A percentile compares a stretch with the other conserved stretches of the same genome.
These are phyloP conservation scores for Sarocladium strictum DNA, from an alignment of 2,329 filamentous ascomycete genomes.

Conservation along the genomic window DNA sequence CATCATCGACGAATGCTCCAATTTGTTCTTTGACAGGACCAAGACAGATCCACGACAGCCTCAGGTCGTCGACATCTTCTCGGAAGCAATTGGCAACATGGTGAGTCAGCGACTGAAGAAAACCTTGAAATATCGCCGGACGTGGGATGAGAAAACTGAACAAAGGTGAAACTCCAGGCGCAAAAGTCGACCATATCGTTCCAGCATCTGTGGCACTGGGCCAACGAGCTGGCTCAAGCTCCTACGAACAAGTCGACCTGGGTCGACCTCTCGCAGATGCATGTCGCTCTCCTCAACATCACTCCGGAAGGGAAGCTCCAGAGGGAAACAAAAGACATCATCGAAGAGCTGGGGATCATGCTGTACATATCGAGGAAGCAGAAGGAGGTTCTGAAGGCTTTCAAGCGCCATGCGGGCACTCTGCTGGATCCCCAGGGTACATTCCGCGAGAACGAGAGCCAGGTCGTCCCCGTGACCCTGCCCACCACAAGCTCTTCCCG, in stretches of 20 bases:
- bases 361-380: conserved; percentile 32
- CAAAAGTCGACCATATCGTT: conserved; percentile 33
- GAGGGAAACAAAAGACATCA: conserved; percentile 38
- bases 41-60: conserved; percentile 25
- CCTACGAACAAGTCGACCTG: not conserved
- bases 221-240: not conserved
- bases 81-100: conserved; percentile 32
- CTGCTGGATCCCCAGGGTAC: not conserved
- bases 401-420: conserved; percentile 16
- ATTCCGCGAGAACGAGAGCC: not conserved
- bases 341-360: conserved; percentile 43
- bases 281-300: conserved; percentile 27
- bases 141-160: not conserved
- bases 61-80: conserved; percentile 34
- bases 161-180: conserved; percentile 17
- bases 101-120: too few species aligned
- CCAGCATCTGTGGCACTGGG: conserved; percentile 27
- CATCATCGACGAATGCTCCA: conserved; percentile 35
- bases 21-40: conserved; percentile 33
- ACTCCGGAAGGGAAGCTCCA: conserved; percentile 35
- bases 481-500: too few species aligned
- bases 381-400: conserved; percentile 22
- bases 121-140: not conserved
- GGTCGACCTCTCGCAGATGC: conserved; percentile 18
- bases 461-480: too few species aligned